A percentile compares a stretch with the other conserved stretches of the same genome.
Evolutionary conservation across 768 basidiomycete species (phyloP).

Genomic region (Lactifluus piperatus): DNA sequence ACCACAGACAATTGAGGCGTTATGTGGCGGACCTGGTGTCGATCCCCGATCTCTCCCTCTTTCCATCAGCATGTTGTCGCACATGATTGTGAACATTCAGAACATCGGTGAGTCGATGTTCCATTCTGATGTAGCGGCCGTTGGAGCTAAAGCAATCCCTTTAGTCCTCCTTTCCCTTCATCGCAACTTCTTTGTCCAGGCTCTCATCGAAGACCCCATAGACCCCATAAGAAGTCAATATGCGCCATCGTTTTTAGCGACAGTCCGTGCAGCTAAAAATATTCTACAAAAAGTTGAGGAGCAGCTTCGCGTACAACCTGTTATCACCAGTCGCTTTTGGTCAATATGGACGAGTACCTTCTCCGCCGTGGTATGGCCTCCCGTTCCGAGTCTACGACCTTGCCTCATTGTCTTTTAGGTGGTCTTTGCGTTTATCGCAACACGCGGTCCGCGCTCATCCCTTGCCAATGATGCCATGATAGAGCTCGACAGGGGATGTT

Average conservation of each 20-base stretch:
- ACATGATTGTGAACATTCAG: slow-evolving; percentile 29
- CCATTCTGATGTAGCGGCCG: slow-evolving; percentile 32
- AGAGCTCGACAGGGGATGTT: slow-evolving; percentile 59
- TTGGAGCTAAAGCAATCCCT: not conserved
- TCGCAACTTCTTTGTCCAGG: slow-evolving; percentile 49
- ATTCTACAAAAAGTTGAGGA: slow-evolving; percentile 35
- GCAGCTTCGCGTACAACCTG: slow-evolving; percentile 37
- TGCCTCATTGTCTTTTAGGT: slow-evolving; percentile 36
- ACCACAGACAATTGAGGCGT: slow-evolving; percentile 35
- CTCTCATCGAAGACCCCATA: slow-evolving; percentile 38
- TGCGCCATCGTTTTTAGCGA: slow-evolving; percentile 41
- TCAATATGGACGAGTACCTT: slow-evolving; percentile 51
- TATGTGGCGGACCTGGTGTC: slow-evolving; percentile 25
- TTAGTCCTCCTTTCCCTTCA: slow-evolving; percentile 50
- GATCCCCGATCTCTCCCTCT: slow-evolving; percentile 22
- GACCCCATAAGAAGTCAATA: slow-evolving; percentile 43
- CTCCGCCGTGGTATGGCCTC: slow-evolving; percentile 39
- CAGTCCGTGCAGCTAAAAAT: slow-evolving; percentile 42
- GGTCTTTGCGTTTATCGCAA: slow-evolving; percentile 73
- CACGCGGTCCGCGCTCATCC: slow-evolving; percentile 59
- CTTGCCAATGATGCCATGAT: slow-evolving; percentile 58
- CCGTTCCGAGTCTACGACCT: slow-evolving; percentile 29
- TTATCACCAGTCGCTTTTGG: slow-evolving; percentile 45
- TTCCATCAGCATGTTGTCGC: slow-evolving; percentile 32
- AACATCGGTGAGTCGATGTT: slow-evolving; percentile 28